phyloP scores from a whole-genome alignment of 139 green algal genomes.

The Protoeuglena noctilucae region DNA sequence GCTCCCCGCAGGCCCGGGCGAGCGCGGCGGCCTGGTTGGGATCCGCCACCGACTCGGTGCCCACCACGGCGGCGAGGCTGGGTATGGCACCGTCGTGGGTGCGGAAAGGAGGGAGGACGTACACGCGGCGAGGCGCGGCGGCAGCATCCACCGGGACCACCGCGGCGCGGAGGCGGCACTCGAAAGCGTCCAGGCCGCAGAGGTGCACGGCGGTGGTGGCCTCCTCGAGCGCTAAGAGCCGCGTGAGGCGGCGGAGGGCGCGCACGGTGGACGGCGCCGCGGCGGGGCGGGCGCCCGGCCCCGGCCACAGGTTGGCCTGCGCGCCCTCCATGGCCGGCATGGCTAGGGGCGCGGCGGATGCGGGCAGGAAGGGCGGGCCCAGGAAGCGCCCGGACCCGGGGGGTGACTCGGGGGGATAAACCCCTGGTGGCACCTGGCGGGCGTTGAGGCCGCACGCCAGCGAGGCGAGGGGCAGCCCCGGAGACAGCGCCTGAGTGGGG shows the following conservation, averaged over 20 bases:
- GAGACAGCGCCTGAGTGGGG: background rate
- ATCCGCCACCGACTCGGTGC: background rate
- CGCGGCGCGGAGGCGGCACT: too few relatives aligned
- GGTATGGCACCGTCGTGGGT: background rate
- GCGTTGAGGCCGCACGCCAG: background rate
- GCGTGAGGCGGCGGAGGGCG: constrained; percentile 4
- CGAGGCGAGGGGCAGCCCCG: background rate
- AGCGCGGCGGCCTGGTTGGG: background rate
- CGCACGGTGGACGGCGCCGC: background rate
- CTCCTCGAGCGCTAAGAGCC: constrained; percentile 25
- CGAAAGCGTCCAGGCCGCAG: too few relatives aligned
- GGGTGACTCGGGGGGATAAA: background rate
- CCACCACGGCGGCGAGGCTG: background rate
- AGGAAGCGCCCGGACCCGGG: background rate
- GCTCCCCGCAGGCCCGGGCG: background rate
- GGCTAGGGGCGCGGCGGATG: too few relatives aligned
- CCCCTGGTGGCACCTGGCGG: background rate
- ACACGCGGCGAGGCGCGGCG: background rate
- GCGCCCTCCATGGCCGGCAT: too few relatives aligned
- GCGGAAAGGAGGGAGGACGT: background rate
- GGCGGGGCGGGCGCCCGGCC: too few relatives aligned
- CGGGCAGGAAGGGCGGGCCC: too few relatives aligned
- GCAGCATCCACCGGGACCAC: background rate
- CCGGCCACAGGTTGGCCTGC: too few relatives aligned
- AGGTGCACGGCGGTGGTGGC: too few relatives aligned